Evolutionary conservation across 2,329 filamentous ascomycete genomes (phyloP), one percentile per base, ranked within the genome.

Genomic region (Orbilia ellipsospora): DNA sequence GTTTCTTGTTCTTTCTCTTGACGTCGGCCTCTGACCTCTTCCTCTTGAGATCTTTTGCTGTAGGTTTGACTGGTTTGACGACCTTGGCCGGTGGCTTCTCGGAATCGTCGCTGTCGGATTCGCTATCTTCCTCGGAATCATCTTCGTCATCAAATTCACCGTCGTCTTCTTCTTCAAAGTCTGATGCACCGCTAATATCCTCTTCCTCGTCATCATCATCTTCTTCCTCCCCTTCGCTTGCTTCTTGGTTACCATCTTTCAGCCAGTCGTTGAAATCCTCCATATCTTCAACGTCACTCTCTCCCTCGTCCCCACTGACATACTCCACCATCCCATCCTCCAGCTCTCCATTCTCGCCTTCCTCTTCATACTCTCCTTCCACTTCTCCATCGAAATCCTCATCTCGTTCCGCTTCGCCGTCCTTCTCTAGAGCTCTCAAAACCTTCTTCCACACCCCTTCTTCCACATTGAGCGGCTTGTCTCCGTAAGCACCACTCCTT

Each of bases 401-500:
- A 82, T 97, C 94, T 65, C 92, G 86, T 78, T 88, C 86, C 52
- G 91, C 94, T 80, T 96, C 90, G 73, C 94, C 94, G 79, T 91
- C 90, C 79, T 91, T 88, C 87, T 99, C 95, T 83, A 99, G 86
- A 2, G 93, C 93, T 77, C 90, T 89, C 79, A 99, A 88, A 6
- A 99, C 95, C 87, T 94, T 96, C 87, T 96, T 96, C 95, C 95
- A 99, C 77, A 99, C 93, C 13, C 88, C 87, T 82, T 97, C 93
- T 82, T 96, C 95, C 61, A 97, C 94, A 81, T 99, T 99, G 78
- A 99, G 86, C 50, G 95, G 95, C 81, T 92, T 89, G 80, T 98
- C 94, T 65, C 95, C 95, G 83, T 99, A 98, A 2, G 94, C 94
- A 54, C 95, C 95, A 81, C 93, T 94, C 78, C 94, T 88, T 82